Evolutionary conservation across 805 yeast species (phyloP), one percentile per base, ranked within the genome.

Genomic region (Maudiozyma bulderi): DNA sequence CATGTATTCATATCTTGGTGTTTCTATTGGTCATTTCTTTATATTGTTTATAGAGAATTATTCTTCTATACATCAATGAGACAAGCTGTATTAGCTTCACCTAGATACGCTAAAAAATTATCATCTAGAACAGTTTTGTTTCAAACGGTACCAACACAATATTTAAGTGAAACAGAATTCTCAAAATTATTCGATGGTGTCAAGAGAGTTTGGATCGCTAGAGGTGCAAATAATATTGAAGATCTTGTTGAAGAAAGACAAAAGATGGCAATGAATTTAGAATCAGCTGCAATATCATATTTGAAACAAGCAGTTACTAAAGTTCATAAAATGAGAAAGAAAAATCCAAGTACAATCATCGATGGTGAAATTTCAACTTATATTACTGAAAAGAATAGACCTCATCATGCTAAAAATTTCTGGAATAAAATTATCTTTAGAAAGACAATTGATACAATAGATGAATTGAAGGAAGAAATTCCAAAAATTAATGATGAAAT

Each of bases 1-100:
- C 97, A 90, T 63, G 93, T 82, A 0, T 74, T 91, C 50, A 62
- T 87, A 42, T 80, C 90, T 2, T 86, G 95, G 91, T 56, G 82
- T 34, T 90, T 77, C 65, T 89, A 82, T 62, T 85, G 90, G 40
- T 61, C 73, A 31, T 74, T 86, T 43, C 58, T 88, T 49, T 90
- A 80, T 62, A 73, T 86, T 45, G 73, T 91, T 46, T 90, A 87
- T 69, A 74, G 97, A 52, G 99, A 91, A 66, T 70, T 89, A 56
- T 77, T 77, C 52, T 87, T 81, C 66, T 91, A 81, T 68, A 76
- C 82, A 50, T 82, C 93, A 3, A 69, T 87, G 57, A 78, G 95
- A 56, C 80, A 80, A 58, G 90, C 89, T 8, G 86, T 81, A 2
- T 70, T 88, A 49, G 75, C 96, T 1, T 78, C 95, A 8, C 95